Evolutionary conservation across 352 stramenopile genomes (phyloP).

Genomic region (Blastocystis sp.): DNA sequence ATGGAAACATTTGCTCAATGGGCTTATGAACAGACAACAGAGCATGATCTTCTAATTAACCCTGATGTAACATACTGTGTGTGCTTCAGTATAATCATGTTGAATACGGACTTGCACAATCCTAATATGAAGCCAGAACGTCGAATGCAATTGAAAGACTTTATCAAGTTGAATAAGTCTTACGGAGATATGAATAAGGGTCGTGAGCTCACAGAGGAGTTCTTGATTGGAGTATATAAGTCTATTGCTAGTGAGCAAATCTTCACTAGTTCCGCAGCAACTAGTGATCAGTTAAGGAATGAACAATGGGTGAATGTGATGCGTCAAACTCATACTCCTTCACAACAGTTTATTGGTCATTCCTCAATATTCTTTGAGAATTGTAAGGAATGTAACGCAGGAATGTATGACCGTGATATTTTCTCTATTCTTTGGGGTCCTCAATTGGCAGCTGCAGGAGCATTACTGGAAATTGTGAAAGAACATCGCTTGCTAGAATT

Average conservation of each 20-base stretch:
- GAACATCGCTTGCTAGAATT: slow-evolving; percentile 34
- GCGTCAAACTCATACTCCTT: not conserved
- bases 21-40: slow-evolving; percentile 50
- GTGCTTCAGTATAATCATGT: slow-evolving; percentile 79
- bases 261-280: slow-evolving; percentile 45
- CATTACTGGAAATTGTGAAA: slow-evolving; percentile 38
- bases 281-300: slow-evolving; percentile 39
- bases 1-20: slow-evolving; percentile 67
- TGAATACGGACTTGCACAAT: slow-evolving; percentile 82
- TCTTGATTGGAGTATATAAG: slow-evolving; percentile 76
- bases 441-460: slow-evolving; percentile 1
- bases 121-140: slow-evolving; percentile 65
- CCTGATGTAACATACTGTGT: slow-evolving; percentile 61
- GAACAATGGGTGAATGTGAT: slow-evolving; percentile 62
- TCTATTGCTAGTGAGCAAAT: slow-evolving; percentile 68
- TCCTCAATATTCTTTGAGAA: slow-evolving; percentile 46
- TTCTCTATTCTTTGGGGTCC: slow-evolving; percentile 51
- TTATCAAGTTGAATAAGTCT: slow-evolving; percentile 79
- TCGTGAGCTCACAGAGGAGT: slow-evolving; percentile 83
- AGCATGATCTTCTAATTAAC: slow-evolving; percentile 60
- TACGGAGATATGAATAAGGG: slow-evolving; percentile 89
- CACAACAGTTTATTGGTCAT: slow-evolving; percentile 57
- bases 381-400: slow-evolving; percentile 6
- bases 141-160: slow-evolving; percentile 65
- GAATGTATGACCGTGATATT: slow-evolving; percentile 61